Evolutionary conservation across 2,329 filamentous ascomycete species (phyloP).

Genomic region (Plenodomus tracheiphilus): DNA sequence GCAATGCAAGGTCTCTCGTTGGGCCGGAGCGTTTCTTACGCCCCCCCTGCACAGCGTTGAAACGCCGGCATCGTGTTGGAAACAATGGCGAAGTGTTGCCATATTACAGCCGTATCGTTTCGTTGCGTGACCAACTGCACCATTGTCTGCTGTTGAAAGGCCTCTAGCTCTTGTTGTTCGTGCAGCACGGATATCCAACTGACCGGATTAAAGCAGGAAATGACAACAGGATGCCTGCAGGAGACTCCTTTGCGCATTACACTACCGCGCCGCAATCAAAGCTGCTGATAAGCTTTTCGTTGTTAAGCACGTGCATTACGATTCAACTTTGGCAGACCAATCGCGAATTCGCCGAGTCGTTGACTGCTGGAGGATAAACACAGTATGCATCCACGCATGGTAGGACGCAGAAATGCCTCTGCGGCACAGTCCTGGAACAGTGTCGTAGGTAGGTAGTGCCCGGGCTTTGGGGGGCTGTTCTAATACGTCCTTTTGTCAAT

Average conservation of each 20-base stretch:
- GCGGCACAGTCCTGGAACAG: no score
- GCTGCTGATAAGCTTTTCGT: background rate
- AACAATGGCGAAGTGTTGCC: constrained; percentile 6
- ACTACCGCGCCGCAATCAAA: background rate
- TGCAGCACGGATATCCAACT: background rate
- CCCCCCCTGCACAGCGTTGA: constrained; percentile 26
- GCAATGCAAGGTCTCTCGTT: constrained; percentile 25
- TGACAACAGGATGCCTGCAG: background rate
- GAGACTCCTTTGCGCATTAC: background rate
- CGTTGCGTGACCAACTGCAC: background rate
- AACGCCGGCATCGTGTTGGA: constrained; percentile 26
- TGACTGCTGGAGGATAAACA: background rate
- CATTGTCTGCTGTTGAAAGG: background rate
- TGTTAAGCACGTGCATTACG: no score
- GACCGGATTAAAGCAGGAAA: background rate
- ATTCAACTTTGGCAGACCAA: no score
- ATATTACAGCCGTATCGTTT: background rate
- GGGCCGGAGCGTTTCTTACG: constrained; percentile 25
- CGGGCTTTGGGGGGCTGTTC: no score
- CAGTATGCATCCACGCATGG: background rate
- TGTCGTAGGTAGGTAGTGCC: no score
- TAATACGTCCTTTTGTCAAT: no score
- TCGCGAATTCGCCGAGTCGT: background rate
- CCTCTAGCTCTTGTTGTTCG: background rate
- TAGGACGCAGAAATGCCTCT: background rate